Evolutionary conservation across 2,329 filamentous ascomycete species (phyloP), one percentile per base, ranked within the genome.

Genomic region (Aureobasidium sp.): DNA sequence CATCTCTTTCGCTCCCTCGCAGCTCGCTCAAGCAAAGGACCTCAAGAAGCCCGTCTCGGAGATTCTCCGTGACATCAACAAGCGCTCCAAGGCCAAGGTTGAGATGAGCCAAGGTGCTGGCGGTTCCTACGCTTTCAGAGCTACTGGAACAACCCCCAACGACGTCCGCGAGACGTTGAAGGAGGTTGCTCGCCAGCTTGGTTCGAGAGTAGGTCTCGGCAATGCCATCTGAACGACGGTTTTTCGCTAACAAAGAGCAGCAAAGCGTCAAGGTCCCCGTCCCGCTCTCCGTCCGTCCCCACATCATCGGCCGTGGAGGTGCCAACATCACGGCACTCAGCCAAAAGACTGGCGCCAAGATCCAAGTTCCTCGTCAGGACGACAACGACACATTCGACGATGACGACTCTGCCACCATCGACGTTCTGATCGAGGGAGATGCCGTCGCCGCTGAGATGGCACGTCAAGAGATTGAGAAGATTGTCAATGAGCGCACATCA

Each of bases 261-360:
- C 79, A 83, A 75, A 78, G 79, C 49, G 77, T 88, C 64, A 85
- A 83, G 59, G 81, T 97, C 44, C 78, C 87, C 2, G 85, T 98
- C 59, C 93, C 91, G 49, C 80, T 85, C 44, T 91, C 89, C 34
- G 82, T 89, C 19, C 84, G 90, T 57, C 82, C 90, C 50, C 86
- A 91, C 70, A 90, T 98, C 70, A 97, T 98, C 67, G 94, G 93
- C 62, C 90, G 88, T 66, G 84, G 86, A 66, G 94, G 94, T 55
- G 81, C 88, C 22, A 91, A 86, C 57, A 94, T 98, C 68, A 91
- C 94, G 72, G 80, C 85, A 41, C 83, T 98, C 50, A 88, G 91
- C 71, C 88, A 91, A 69, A 85, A 86, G 69, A 93, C 90, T 3
- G 90, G 91, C 57, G 91, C 93, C 50, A 84, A 84, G 59, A 90